Base-by-base conservation (phyloP, 371 early-diverging fungal species). In the Modicella reniformis region DNA sequence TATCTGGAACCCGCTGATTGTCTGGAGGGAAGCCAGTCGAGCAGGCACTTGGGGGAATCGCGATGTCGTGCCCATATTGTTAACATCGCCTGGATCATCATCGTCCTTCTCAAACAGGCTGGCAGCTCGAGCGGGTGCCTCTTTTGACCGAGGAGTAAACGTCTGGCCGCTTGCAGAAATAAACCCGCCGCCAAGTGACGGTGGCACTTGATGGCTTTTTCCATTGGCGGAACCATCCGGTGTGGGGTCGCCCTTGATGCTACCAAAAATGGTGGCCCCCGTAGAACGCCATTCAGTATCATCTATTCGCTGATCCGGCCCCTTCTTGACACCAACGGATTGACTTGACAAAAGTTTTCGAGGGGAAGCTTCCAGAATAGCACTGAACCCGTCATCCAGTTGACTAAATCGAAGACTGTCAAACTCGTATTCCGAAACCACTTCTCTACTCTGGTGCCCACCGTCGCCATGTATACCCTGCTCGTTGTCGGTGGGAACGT, bases 351-450 rank as follows among this genome's bases (percentile, higher is more conserved):
- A 57, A 0, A 65, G 51, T 15, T 21, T 56, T 28, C 65, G n/a
- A n/a, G n/a, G n/a, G n/a, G n/a, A n/a, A n/a, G n/a, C n/a, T n/a
- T n/a, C n/a, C n/a, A n/a, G n/a, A n/a, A n/a, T n/a, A n/a, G n/a
- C n/a, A n/a, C n/a, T n/a, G n/a, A n/a, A n/a, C n/a, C n/a, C n/a
- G n/a, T n/a, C n/a, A n/a, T n/a, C 37, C 37, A 37, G 13, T 37
- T 37, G 37, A 37, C 70, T 73, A 50, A 63, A 58, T 19, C 66
- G 70, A 5, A 79, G 57, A 33, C 73, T 61, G 0, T 34, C 70
- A 41, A 73, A 70, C 41, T 70, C 80, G 26, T 79, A 73, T 4
- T 73, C 73, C 2, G 44, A 54, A 1, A 29, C 47, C 25, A 56
- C 10, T 17, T 61, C 70, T 2, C 7, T 54, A 0, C 32, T 12